Percentiles rank a stretch among this genome's conserved stretches.
These are phyloP conservation scores for Trapa bicornis DNA, from an alignment of 345 rosid genomes.

Conservation along the genomic window DNA sequence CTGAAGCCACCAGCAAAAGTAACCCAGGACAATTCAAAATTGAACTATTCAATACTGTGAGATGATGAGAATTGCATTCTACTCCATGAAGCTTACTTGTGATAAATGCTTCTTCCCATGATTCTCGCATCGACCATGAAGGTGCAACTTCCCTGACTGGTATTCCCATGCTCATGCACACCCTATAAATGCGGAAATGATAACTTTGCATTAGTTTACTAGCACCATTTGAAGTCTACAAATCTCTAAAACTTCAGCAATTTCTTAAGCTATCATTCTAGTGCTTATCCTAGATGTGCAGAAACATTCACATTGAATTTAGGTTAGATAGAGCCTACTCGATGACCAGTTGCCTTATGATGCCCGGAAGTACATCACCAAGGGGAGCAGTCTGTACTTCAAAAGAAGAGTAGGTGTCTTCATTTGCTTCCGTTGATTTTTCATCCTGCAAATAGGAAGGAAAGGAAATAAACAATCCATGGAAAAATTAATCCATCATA, in stretches of 20 bases:
- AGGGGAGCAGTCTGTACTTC: slow-evolving; percentile 84
- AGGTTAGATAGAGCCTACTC: slow-evolving; percentile 36
- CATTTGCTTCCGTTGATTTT: slow-evolving; percentile 7
- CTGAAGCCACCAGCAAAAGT: slow-evolving; percentile 16
- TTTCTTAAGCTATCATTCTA: neutral
- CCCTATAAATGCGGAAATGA: slow-evolving; percentile 17
- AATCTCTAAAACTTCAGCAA: neutral
- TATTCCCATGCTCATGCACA: slow-evolving; percentile 47
- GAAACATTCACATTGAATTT: neutral
- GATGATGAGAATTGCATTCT: neutral
- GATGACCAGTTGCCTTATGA: slow-evolving; percentile 65
- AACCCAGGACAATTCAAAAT: neutral
- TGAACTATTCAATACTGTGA: neutral
- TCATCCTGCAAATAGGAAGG: neutral
- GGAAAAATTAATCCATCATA: neutral
- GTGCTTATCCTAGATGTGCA: neutral
- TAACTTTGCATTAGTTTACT: neutral
- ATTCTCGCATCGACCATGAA: slow-evolving; percentile 42
- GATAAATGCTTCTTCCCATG: slow-evolving; percentile 67
- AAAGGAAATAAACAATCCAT: neutral
- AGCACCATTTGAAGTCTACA: neutral
- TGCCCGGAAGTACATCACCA: slow-evolving; percentile 69
- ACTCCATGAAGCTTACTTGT: slow-evolving; percentile 29
- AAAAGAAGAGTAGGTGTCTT: slow-evolving; percentile 16
- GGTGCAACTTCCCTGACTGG: slow-evolving; percentile 49